Evolutionary conservation across 108 stramenopile genomes (phyloP).

Genomic region (Licmophora abbreviata): DNA sequence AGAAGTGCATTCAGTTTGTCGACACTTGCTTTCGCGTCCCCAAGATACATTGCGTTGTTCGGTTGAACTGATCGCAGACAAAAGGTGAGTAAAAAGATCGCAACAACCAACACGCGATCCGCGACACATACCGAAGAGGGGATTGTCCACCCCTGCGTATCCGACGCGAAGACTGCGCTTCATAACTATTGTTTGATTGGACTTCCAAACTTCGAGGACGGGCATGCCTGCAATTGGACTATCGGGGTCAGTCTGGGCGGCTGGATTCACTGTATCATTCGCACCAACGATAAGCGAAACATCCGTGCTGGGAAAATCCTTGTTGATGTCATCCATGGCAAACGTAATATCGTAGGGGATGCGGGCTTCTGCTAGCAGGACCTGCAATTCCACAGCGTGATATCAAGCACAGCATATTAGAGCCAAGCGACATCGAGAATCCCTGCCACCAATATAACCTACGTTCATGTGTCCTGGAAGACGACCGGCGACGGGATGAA

Average conservation of each 20-base stretch:
- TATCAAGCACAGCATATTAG: neutral
- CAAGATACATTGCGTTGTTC: conserved; percentile 76
- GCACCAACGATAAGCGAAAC: conserved; percentile 35
- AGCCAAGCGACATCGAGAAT: neutral
- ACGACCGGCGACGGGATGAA: conserved; percentile 85
- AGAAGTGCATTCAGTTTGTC: conserved; percentile 34
- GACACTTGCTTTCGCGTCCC: conserved; percentile 54
- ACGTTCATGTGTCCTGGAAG: conserved; percentile 76
- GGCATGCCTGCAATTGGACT: conserved; percentile 65
- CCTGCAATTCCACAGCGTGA: neutral
- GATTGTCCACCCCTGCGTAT: conserved; percentile 86
- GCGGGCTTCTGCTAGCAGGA: conserved; percentile 79
- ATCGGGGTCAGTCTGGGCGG: conserved; percentile 76
- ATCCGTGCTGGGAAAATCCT: conserved; percentile 61
- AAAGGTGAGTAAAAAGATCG: too few relatives aligned
- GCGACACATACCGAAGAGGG: too few relatives aligned
- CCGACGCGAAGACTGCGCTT: conserved; percentile 77
- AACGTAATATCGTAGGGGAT: conserved; percentile 71
- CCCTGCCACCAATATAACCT: conserved; percentile 6
- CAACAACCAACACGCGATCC: too few relatives aligned
- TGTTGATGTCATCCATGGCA: conserved; percentile 43
- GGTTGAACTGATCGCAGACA: too few relatives aligned
- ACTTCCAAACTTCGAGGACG: conserved; percentile 77
- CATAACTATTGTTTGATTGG: conserved; percentile 67
- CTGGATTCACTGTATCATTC: conserved; percentile 80